phyloP scores from a whole-genome alignment of 257 asterid genomes.

The Penstemon barbatus region DNA sequence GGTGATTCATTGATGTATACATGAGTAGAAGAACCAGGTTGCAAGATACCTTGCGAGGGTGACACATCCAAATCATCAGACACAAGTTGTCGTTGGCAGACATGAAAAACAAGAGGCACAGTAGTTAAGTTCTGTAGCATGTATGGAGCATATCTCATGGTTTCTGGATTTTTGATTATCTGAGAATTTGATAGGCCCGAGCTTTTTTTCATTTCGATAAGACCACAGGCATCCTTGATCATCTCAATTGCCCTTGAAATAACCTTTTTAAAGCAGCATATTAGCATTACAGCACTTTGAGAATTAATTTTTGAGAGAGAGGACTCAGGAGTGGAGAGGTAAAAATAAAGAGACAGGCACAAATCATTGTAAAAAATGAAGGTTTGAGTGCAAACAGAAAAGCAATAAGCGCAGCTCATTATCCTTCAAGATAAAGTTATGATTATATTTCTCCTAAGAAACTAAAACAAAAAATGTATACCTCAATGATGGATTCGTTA shows the following conservation, averaged over 20 bases:
- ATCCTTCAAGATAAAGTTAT: conserved; percentile 7
- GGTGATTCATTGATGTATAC: conserved; percentile 74
- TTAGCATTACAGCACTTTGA: conserved; percentile 30
- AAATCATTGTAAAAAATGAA: neutral
- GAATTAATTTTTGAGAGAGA: conserved; percentile 10
- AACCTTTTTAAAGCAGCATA: conserved; percentile 50
- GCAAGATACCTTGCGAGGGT: conserved; percentile 59
- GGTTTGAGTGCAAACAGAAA: neutral
- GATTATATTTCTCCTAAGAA: conserved; percentile 15
- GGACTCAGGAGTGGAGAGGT: neutral
- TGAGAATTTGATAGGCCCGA: conserved; percentile 44
- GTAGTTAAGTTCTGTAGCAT: conserved; percentile 86
- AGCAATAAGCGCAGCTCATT: conserved; percentile 12
- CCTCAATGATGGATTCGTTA: conserved; percentile 86
- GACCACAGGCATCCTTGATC: conserved; percentile 60
- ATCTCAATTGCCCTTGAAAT: conserved; percentile 65
- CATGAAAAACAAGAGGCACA: conserved; percentile 65
- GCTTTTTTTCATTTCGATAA: conserved; percentile 40
- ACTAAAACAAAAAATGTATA: conserved; percentile 27
- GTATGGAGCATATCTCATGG: conserved; percentile 81
- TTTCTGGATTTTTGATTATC: conserved; percentile 47
- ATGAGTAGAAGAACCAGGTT: conserved; percentile 76
- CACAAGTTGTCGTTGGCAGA: conserved; percentile 54
- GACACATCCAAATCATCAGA: conserved; percentile 56
- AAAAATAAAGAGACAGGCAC: conserved; percentile 6